A percentile compares a stretch with the other conserved stretches of the same genome.
Conservation (phyloP, 2,329 filamentous ascomycete genomes). For the Xylaria sp. region DNA sequence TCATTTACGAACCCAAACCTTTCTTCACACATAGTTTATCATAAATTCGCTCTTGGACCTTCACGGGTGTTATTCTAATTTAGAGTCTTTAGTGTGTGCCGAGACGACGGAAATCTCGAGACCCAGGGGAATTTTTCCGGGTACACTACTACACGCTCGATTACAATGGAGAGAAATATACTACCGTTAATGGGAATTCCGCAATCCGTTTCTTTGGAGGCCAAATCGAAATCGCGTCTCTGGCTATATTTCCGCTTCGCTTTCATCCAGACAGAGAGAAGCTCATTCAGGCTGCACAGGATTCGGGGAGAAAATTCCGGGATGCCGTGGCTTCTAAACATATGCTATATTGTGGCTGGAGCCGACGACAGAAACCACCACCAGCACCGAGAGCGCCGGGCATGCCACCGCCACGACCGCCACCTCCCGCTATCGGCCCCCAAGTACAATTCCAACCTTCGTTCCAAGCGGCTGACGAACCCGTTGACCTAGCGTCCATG, state of each 20-base stretch:
- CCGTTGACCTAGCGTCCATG: background rate
- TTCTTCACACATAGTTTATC: too few species aligned
- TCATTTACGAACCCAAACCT: too few species aligned
- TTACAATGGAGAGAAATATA: background rate
- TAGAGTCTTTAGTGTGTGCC: background rate
- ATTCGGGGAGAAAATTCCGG: background rate
- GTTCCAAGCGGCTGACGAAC: too few species aligned
- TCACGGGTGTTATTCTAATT: background rate
- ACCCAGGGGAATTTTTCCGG: background rate
- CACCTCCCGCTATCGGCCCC: too few species aligned
- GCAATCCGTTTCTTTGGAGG: background rate
- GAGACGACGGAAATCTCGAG: background rate
- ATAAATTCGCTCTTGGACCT: too few species aligned
- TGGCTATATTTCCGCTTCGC: background rate
- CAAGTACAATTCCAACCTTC: too few species aligned
- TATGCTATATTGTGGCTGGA: constrained; percentile 8
- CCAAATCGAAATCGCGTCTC: background rate
- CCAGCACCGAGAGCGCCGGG: background rate
- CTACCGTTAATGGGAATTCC: too few species aligned
- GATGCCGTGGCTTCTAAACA: constrained; percentile 8
- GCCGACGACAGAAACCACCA: background rate
- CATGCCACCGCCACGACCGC: too few species aligned
- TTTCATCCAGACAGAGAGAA: constrained; percentile 1
- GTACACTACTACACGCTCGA: background rate
- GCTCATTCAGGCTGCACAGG: background rate